These are phyloP conservation scores for Hibiscus trionum DNA, from an alignment of 345 rosid genomes.

Conservation along the genomic window DNA sequence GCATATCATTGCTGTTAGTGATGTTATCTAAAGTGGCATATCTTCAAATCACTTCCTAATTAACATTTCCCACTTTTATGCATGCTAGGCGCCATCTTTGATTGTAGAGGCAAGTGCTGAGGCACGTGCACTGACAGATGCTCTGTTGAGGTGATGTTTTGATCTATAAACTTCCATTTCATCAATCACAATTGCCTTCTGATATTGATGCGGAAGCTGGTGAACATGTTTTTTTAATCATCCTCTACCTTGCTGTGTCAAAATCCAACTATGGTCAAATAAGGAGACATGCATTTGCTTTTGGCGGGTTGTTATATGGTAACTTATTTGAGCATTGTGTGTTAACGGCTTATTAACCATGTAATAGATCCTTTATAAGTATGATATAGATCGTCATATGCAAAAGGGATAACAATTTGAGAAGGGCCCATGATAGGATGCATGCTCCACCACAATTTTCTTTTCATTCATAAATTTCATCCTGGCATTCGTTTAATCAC, in stretches of 20 bases:
- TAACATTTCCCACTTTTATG: constrained; percentile 13
- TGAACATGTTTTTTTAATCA: not conserved
- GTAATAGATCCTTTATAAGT: not conserved
- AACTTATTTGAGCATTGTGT: not conserved
- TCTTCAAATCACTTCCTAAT: not conserved
- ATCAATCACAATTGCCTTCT: not conserved
- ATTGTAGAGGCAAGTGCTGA: constrained; percentile 81
- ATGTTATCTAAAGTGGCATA: not conserved
- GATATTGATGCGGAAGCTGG: not conserved
- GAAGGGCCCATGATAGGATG: not conserved
- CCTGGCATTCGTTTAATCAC: not conserved
- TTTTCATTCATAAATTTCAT: not conserved
- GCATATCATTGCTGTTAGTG: not conserved
- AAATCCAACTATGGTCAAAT: not conserved
- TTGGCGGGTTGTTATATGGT: not conserved
- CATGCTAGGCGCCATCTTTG: constrained; percentile 70
- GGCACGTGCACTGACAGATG: constrained; percentile 64
- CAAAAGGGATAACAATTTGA: not conserved
- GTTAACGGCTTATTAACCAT: not conserved
- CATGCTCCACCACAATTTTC: not conserved
- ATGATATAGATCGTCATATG: not conserved
- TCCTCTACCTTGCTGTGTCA: not conserved
- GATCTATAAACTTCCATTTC: constrained; percentile 4
- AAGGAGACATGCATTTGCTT: not conserved
- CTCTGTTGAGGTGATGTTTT: constrained; percentile 62